Evolutionary conservation across 768 basidiomycete species (phyloP).

Genomic region (Chalciporus chontae): DNA sequence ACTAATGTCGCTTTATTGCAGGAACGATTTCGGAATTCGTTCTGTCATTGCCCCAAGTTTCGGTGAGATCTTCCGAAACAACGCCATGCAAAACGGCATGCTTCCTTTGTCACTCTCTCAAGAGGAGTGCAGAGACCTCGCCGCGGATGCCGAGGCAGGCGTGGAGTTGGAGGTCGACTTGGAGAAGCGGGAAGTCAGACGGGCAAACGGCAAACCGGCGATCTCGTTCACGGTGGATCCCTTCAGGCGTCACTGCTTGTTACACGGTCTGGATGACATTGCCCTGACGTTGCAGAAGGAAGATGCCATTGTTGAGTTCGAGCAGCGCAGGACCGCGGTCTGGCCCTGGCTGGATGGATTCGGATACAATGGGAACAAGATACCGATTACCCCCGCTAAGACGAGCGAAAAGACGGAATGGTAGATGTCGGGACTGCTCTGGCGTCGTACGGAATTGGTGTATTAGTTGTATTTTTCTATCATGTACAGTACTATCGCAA

Average conservation of each 20-base stretch:
- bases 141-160: conserved; percentile 72
- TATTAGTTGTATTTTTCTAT: not conserved
- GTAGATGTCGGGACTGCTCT: conserved; percentile 36
- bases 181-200: conserved; percentile 74
- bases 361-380: conserved; percentile 79
- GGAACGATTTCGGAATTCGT: conserved; percentile 87
- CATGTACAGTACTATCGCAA: not conserved
- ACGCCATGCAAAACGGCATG: conserved; percentile 93
- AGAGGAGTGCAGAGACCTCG: conserved; percentile 66
- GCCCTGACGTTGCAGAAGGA: conserved; percentile 87
- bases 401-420: conserved; percentile 62
- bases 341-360: conserved; percentile 99
- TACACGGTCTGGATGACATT: conserved; percentile 97
- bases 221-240: conserved; percentile 81
- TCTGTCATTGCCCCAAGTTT: conserved; percentile 87
- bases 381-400: conserved; percentile 48
- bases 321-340: conserved; percentile 64
- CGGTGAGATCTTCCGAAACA: conserved; percentile 88
- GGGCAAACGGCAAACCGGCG: conserved; percentile 65
- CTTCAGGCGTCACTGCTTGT: conserved; percentile 89
- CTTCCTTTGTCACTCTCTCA: conserved; percentile 72
- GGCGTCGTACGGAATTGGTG: not conserved
- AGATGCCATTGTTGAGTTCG: conserved; percentile 71
- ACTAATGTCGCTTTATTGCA: conserved; percentile 23
- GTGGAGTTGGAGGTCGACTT: conserved; percentile 81